A percentile compares a stretch with the other conserved stretches of the same genome.
phyloP scores from a whole-genome alignment of 2,329 filamentous ascomycete species.

The Diaporthe vaccinii region DNA sequence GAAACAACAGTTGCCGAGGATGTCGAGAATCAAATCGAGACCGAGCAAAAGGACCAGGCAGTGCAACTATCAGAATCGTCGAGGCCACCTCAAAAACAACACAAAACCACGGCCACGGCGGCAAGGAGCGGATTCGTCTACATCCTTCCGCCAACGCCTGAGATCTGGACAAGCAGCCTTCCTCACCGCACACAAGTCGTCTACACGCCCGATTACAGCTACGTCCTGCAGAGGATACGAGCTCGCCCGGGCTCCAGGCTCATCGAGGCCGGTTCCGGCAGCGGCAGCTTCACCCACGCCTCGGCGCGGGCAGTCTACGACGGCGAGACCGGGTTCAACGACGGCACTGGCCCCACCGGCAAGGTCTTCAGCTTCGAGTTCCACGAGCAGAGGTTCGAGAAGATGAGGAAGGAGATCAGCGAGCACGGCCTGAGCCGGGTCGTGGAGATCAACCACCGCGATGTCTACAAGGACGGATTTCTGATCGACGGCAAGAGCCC shows the following conservation, averaged over 20 bases:
- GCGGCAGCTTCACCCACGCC: conserved; percentile 87
- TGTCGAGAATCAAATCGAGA: conserved; percentile 43
- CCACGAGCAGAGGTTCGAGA: conserved; percentile 78
- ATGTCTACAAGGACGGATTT: conserved; percentile 84
- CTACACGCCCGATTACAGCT: conserved; percentile 89
- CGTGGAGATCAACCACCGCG: conserved; percentile 81
- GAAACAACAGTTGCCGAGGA: conserved; percentile 25
- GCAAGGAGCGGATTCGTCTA: conserved; percentile 81
- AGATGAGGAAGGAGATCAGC: conserved; percentile 77
- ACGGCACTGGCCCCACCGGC: conserved; percentile 64
- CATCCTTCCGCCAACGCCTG: conserved; percentile 82
- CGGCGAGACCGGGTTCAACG: conserved; percentile 64
- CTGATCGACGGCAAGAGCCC: conserved; percentile 71
- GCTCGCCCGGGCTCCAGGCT: conserved; percentile 79
- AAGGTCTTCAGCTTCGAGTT: conserved; percentile 88
- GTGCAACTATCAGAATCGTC: not conserved
- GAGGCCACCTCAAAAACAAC: conserved; percentile 29
- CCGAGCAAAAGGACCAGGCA: conserved; percentile 56
- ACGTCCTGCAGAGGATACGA: conserved; percentile 81
- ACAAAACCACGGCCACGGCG: conserved; percentile 46
- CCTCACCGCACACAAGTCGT: conserved; percentile 89
- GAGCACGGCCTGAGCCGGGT: conserved; percentile 75
- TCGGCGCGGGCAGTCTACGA: conserved; percentile 82
- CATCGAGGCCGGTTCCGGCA: conserved; percentile 86
- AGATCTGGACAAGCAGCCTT: conserved; percentile 84